These are phyloP conservation scores for Flueggea neowawraea DNA, from an alignment of 441 rosid species.

Conservation along the genomic window DNA sequence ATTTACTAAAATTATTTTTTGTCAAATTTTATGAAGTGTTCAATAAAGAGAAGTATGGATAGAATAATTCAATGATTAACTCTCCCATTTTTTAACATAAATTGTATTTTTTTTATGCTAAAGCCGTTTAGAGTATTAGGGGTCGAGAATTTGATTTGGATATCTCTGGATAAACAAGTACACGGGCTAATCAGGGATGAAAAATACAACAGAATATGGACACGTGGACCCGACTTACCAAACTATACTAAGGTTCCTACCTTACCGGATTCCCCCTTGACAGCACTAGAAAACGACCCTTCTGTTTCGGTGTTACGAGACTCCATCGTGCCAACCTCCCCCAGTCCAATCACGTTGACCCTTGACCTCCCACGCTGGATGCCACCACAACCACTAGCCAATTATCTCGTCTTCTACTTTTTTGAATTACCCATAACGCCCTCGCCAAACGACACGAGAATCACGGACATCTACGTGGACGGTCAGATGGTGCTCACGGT, in stretches of 20 bases:
- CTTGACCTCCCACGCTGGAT: background rate
- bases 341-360: slow-evolving; percentile 10
- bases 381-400: slow-evolving; percentile 1
- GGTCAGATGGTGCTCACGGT: slow-evolving; percentile 13
- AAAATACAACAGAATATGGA: slow-evolving; percentile 19
- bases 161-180: background rate
- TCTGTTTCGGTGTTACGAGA: slow-evolving; percentile 6
- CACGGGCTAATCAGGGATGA: slow-evolving; percentile 1
- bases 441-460: slow-evolving; percentile 4
- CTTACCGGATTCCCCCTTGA: background rate
- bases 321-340: slow-evolving; percentile 4
- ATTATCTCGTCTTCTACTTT: slow-evolving; percentile 17
- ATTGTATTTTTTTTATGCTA: too few relatives aligned
- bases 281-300: slow-evolving; percentile 12
- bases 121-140: too few relatives aligned
- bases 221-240: slow-evolving; percentile 7
- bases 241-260: background rate
- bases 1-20: too few relatives aligned
- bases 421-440: background rate
- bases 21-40: too few relatives aligned
- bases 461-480: slow-evolving; percentile 9
- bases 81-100: too few relatives aligned
- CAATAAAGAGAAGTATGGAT: too few relatives aligned
- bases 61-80: too few relatives aligned
- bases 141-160: too few relatives aligned